These are phyloP conservation scores for Suhomyces pyralidae DNA, from an alignment of 805 yeast genomes.

Conservation along the genomic window DNA sequence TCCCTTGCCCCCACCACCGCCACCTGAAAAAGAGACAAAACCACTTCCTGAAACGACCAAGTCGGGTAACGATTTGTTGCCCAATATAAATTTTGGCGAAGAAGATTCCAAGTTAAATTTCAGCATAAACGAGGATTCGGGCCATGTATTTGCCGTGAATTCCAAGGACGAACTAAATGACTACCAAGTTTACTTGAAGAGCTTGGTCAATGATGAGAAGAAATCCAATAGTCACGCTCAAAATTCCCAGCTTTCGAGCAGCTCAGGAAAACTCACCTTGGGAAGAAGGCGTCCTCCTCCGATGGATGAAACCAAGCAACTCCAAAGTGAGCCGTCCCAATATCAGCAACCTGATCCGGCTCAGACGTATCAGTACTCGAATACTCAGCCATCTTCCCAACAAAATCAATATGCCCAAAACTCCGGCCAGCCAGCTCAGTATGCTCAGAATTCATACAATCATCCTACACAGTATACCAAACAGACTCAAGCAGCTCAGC, in stretches of 20 bases:
- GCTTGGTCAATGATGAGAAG: conserved; percentile 12
- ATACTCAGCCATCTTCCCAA: background rate
- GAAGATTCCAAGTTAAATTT: conserved; percentile 17
- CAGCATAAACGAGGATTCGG: conserved; percentile 1
- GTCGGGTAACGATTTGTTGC: conserved; percentile 19
- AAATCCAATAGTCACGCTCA: background rate
- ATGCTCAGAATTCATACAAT: background rate
- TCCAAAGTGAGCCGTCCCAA: background rate
- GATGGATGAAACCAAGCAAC: conserved; percentile 1
- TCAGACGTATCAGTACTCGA: background rate
- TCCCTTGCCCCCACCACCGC: conserved; percentile 14
- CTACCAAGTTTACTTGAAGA: conserved; percentile 20
- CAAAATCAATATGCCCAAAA: background rate
- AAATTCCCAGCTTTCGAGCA: background rate
- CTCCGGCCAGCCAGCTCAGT: background rate
- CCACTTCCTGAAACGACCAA: background rate
- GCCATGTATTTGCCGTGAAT: conserved; percentile 3
- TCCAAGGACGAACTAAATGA: conserved; percentile 10
- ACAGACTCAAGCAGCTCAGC: background rate
- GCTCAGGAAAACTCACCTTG: background rate
- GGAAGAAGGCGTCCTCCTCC: conserved; percentile 1
- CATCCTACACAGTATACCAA: background rate
- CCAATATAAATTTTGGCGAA: conserved; percentile 20
- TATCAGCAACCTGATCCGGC: background rate
- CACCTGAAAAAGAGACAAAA: conserved; percentile 13